These are phyloP conservation scores for Entomortierella parvispora DNA, from an alignment of 192 early-diverging fungal genomes.

Conservation along the genomic window DNA sequence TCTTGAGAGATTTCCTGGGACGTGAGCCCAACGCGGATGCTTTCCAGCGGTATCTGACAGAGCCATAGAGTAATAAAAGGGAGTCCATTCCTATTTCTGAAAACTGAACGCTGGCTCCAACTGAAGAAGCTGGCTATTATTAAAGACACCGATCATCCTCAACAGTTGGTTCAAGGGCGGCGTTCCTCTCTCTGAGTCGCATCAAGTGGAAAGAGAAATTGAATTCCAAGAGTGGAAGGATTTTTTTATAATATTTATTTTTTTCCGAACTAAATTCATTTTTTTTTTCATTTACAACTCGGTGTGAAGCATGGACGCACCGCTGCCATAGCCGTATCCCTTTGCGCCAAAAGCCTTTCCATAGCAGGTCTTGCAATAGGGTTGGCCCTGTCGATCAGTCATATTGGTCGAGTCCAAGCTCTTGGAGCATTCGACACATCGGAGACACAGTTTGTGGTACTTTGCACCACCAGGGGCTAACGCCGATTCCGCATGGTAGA, in stretches of 20 bases:
- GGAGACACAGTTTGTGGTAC: slow-evolving; percentile 67
- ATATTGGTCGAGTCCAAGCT: slow-evolving; percentile 65
- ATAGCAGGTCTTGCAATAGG: slow-evolving; percentile 65
- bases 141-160: no score
- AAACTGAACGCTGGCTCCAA: no score
- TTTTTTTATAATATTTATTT: no score
- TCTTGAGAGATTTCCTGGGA: slow-evolving; percentile 79
- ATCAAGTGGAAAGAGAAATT: no score
- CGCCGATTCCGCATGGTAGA: slow-evolving; percentile 69
- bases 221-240: no score
- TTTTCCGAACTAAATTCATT: no score
- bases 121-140: no score
- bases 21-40: slow-evolving; percentile 83
- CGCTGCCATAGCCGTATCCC: slow-evolving; percentile 55
- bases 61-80: slow-evolving; percentile 9
- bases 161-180: no score
- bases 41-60: slow-evolving; percentile 70
- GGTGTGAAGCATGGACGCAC: slow-evolving; percentile 54
- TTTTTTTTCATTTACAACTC: slow-evolving; percentile 26
- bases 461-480: slow-evolving; percentile 59
- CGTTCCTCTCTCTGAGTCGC: no score
- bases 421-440: slow-evolving; percentile 64
- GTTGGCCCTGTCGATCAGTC: slow-evolving; percentile 58
- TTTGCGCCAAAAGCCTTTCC: slow-evolving; percentile 65
- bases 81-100: no score